phyloP scores from a whole-genome alignment of 2,329 filamentous ascomycete species.

The Sclerotinia trifoliorum region DNA sequence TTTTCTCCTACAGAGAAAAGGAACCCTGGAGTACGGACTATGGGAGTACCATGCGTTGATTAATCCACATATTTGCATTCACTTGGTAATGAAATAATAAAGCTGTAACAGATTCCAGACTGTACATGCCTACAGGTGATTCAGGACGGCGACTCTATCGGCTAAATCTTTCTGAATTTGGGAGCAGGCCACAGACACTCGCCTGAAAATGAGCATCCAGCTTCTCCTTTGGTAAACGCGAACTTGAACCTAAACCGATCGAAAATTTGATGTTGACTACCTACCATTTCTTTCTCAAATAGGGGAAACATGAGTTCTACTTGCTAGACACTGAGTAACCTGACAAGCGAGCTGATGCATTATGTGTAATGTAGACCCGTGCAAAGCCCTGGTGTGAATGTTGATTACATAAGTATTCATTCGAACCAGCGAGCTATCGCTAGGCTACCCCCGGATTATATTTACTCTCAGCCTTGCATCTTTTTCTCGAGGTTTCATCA shows the following conservation, averaged over 20 bases:
- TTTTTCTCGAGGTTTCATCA: slow-evolving; percentile 1
- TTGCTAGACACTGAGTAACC: neutral
- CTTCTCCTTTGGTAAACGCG: neutral
- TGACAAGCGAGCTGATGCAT: neutral
- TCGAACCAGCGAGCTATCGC: neutral
- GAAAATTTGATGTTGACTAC: neutral
- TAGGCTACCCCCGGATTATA: slow-evolving; percentile 2
- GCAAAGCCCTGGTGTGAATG: neutral
- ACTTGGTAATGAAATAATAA: neutral
- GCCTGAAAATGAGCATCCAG: too few relatives aligned
- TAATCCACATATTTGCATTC: neutral
- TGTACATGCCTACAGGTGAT: neutral
- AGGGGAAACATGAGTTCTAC: neutral
- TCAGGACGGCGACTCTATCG: neutral
- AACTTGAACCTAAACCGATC: neutral
- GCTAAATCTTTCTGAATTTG: neutral
- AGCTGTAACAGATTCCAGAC: too few relatives aligned
- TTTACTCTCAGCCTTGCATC: slow-evolving; percentile 17
- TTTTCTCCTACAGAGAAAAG: neutral
- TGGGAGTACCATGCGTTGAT: too few relatives aligned
- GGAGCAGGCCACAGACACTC: neutral
- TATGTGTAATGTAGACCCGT: neutral
- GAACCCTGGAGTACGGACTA: neutral
- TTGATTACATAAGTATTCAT: slow-evolving; percentile 7
- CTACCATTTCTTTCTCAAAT: neutral